A percentile compares a stretch with the other conserved stretches of the same genome.
These are phyloP conservation scores for Discostella stelligera DNA, from an alignment of 352 stramenopile species.

Conservation along the genomic window DNA sequence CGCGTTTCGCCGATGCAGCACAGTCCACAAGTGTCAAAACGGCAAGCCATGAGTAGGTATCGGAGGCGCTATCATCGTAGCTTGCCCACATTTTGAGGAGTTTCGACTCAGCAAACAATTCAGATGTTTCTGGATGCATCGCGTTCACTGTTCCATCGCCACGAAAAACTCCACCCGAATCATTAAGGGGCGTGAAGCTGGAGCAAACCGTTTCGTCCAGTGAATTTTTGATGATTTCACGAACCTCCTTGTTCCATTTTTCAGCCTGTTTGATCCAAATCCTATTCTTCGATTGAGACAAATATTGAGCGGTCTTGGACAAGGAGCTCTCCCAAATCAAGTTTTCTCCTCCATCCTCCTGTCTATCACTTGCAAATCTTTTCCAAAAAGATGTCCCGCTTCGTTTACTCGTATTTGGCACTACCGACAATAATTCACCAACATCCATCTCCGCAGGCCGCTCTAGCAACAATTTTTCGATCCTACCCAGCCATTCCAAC, in stretches of 20 bases:
- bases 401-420: too few relatives aligned
- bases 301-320: slow-evolving; percentile 8
- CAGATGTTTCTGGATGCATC: background rate
- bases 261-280: slow-evolving; percentile 36
- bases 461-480: slow-evolving; percentile 48
- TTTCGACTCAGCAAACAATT: slow-evolving; percentile 18
- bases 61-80: slow-evolving; percentile 24
- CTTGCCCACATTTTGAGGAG: slow-evolving; percentile 43
- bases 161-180: background rate
- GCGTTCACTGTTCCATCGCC: background rate
- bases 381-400: too few relatives aligned
- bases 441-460: slow-evolving; percentile 59
- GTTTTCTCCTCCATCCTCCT: too few relatives aligned
- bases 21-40: slow-evolving; percentile 55
- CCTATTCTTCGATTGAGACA: slow-evolving; percentile 42
- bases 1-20: slow-evolving; percentile 46
- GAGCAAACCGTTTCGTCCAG: slow-evolving; percentile 29
- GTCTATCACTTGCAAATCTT: too few relatives aligned
- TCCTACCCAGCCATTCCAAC: slow-evolving; percentile 52
- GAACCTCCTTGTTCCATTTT: slow-evolving; percentile 23
- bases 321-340: slow-evolving; percentile 23
- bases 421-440: slow-evolving; percentile 36
- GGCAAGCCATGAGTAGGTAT: slow-evolving; percentile 34
- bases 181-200: slow-evolving; percentile 27
- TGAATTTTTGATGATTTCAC: slow-evolving; percentile 28